These are phyloP conservation scores for Manihot esculenta DNA, from an alignment of 441 rosid species.

Conservation along the genomic window DNA sequence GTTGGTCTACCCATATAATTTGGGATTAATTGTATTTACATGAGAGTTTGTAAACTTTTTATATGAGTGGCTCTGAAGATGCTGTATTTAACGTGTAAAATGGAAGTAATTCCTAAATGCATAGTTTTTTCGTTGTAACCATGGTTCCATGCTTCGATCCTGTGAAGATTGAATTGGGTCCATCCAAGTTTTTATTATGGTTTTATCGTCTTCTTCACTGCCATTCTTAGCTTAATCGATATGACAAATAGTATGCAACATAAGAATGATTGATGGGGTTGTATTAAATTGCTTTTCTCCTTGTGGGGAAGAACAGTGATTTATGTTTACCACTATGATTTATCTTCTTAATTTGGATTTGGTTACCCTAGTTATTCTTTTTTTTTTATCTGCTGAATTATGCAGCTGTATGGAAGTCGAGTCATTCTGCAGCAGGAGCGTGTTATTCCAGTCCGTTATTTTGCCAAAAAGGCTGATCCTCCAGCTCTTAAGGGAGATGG, in stretches of 20 bases:
- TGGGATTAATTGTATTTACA: too few species aligned
- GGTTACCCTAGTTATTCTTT: neutral
- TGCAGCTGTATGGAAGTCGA: constrained; percentile 58
- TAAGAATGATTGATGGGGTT: too few species aligned
- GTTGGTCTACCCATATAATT: neutral
- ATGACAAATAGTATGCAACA: too few species aligned
- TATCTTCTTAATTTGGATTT: neutral
- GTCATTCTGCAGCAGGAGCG: constrained; percentile 49
- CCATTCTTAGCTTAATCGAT: neutral
- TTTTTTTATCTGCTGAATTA: constrained; percentile 3
- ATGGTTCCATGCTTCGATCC: neutral
- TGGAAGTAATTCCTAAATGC: neutral
- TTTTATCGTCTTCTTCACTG: neutral
- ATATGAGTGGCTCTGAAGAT: neutral
- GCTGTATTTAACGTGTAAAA: neutral
- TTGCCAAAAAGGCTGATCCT: constrained; percentile 72
- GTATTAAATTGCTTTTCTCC: too few species aligned
- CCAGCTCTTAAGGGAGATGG: constrained; percentile 84
- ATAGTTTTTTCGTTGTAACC: neutral
- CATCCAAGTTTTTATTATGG: neutral
- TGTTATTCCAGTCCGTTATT: constrained; percentile 63
- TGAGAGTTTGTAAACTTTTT: neutral
- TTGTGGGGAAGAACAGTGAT: neutral
- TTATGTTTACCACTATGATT: neutral
- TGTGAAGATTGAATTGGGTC: neutral